Percentiles rank a stretch among this genome's conserved stretches.
These are phyloP conservation scores for Phoma sp. DNA, from an alignment of 2,329 filamentous ascomycete genomes.

Conservation along the genomic window DNA sequence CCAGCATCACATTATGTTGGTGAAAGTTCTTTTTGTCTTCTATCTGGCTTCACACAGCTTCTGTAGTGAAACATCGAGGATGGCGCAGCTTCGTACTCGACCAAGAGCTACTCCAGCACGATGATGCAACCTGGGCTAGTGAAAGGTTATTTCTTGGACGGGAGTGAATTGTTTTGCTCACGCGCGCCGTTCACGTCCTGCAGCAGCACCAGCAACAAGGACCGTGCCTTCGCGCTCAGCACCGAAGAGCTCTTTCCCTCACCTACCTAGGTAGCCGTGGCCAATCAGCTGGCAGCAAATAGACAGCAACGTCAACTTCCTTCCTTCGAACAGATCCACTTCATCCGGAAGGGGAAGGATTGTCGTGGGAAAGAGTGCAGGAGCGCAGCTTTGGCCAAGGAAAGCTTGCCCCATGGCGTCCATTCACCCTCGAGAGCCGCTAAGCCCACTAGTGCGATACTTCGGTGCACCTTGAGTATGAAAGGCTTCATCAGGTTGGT, in stretches of 20 bases:
- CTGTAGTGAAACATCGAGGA: too few relatives aligned
- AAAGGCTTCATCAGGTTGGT: too few relatives aligned
- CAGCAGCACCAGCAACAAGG: not conserved
- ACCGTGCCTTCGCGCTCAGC: not conserved
- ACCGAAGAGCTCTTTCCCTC: not conserved
- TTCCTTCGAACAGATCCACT: not conserved
- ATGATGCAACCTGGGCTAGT: too few relatives aligned
- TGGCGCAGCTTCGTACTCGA: too few relatives aligned
- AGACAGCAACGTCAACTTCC: not conserved
- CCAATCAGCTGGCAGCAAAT: not conserved
- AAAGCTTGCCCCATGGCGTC: not conserved
- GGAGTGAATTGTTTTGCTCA: not conserved
- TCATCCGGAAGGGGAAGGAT: not conserved
- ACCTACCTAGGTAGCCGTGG: not conserved
- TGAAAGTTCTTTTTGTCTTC: too few relatives aligned
- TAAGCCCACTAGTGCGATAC: not conserved
- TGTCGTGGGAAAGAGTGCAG: too few relatives aligned
- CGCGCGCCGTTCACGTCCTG: not conserved
- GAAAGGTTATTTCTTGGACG: too few relatives aligned
- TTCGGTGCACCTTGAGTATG: too few relatives aligned
- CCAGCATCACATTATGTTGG: too few relatives aligned
- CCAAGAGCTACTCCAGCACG: too few relatives aligned
- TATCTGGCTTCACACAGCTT: too few relatives aligned
- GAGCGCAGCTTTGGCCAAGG: too few relatives aligned
- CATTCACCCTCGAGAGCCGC: not conserved